Evolutionary conservation across 805 yeast genomes (phyloP).

Genomic region (Candida orba): DNA sequence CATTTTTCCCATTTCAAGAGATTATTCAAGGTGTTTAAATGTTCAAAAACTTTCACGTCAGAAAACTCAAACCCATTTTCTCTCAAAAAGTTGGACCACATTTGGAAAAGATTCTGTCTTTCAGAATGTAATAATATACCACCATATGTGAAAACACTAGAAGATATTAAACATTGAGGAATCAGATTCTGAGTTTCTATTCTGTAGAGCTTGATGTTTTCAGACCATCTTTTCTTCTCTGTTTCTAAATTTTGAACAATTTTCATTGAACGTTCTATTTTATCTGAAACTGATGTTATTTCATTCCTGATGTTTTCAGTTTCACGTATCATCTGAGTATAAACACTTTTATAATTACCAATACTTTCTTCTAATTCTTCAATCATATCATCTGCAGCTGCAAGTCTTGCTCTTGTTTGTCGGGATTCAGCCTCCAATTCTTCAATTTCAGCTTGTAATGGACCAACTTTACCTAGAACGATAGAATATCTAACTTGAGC

Average conservation of each 20-base stretch:
- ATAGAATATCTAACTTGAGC: conserved; percentile 80
- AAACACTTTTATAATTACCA: conserved; percentile 55
- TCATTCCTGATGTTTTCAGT: conserved; percentile 69
- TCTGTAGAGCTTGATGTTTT: conserved; percentile 44
- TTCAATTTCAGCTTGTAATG: conserved; percentile 60
- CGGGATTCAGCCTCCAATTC: conserved; percentile 51
- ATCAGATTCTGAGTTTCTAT: conserved; percentile 37
- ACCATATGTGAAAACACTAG: conserved; percentile 54
- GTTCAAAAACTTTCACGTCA: conserved; percentile 28
- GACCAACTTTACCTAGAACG: conserved; percentile 65
- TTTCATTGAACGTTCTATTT: conserved; percentile 53
- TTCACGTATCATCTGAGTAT: conserved; percentile 71
- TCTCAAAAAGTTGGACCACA: conserved; percentile 32
- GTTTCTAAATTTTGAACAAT: conserved; percentile 55
- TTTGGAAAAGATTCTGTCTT: conserved; percentile 30
- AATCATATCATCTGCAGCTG: conserved; percentile 79
- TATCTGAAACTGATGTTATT: conserved; percentile 52
- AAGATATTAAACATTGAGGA: conserved; percentile 60
- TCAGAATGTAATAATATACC: conserved; percentile 49
- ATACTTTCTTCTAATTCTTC: conserved; percentile 64
- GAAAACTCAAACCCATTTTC: conserved; percentile 34
- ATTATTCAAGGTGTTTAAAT: conserved; percentile 35
- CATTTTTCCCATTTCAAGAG: conserved; percentile 42
- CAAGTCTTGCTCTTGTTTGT: conserved; percentile 58
- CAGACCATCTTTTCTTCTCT: conserved; percentile 75